phyloP scores from a whole-genome alignment of 176 grass and related monocot species.

The Eleusine coracana region DNA sequence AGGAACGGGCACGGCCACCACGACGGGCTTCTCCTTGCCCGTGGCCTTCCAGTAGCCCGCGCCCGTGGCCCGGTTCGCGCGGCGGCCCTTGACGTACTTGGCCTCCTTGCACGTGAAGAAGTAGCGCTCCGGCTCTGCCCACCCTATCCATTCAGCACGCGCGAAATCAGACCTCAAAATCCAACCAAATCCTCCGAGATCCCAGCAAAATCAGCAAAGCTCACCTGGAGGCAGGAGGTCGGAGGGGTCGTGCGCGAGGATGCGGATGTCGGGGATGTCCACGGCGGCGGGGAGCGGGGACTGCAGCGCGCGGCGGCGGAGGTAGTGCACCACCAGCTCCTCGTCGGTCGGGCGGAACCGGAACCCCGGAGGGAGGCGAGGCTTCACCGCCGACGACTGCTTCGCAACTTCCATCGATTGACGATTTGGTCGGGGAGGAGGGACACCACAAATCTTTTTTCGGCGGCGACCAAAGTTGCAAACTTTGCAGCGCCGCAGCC shows the following conservation, averaged over 20 bases:
- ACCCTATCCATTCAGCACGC: slow-evolving; percentile 13
- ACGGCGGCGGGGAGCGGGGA: slow-evolving; percentile 58
- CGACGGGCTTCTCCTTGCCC: slow-evolving; percentile 68
- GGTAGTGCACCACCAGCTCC: slow-evolving; percentile 74
- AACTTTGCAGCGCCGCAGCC: not conserved
- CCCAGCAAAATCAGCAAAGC: not conserved
- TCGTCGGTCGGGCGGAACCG: slow-evolving; percentile 73
- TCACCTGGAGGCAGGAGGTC: slow-evolving; percentile 57
- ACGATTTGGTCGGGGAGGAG: not conserved
- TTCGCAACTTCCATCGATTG: slow-evolving; percentile 8
- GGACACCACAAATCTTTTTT: not conserved
- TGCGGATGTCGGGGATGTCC: slow-evolving; percentile 66
- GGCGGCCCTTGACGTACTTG: slow-evolving; percentile 63
- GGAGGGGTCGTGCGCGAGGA: slow-evolving; percentile 69
- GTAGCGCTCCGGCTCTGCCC: slow-evolving; percentile 60
- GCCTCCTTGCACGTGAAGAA: slow-evolving; percentile 75
- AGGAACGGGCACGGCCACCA: not conserved
- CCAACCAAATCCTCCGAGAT: not conserved
- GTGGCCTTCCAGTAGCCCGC: slow-evolving; percentile 78
- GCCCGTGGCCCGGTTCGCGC: slow-evolving; percentile 59
- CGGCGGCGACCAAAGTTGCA: not conserved
- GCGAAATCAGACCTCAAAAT: not conserved
- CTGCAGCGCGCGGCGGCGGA: slow-evolving; percentile 56
- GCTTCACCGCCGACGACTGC: not conserved
- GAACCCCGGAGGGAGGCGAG: slow-evolving; percentile 64